Percentiles rank a stretch among this genome's conserved stretches.
Evolutionary conservation across 306 rosid species (phyloP).

Genomic region (Purshia tridentata): DNA sequence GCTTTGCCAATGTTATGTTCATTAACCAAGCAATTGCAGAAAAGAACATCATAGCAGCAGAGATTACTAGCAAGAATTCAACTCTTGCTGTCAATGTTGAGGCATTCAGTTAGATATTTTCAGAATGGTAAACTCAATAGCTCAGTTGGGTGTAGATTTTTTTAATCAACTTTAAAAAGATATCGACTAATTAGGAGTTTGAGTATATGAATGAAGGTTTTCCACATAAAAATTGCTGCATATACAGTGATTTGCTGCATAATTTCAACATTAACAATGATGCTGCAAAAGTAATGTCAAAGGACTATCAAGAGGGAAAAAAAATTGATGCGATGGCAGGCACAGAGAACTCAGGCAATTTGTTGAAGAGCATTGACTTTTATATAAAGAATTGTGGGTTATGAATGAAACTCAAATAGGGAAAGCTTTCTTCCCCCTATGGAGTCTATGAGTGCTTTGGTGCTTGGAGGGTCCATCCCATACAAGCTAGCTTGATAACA

Average conservation of each 20-base stretch:
- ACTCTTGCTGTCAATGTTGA: background rate
- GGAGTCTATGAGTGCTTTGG: background rate
- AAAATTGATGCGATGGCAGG: background rate
- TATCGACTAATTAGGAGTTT: too few species aligned
- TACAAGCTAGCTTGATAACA: constrained; percentile 1
- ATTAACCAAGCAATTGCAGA: background rate
- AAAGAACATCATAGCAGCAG: background rate
- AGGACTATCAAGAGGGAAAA: background rate
- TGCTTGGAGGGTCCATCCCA: constrained; percentile 27
- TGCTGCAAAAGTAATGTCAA: background rate
- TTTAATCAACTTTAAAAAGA: constrained; percentile 3
- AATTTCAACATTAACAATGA: background rate
- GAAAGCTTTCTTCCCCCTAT: background rate
- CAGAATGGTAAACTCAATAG: background rate
- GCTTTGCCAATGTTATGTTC: background rate
- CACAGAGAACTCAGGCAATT: background rate
- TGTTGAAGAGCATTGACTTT: constrained; percentile 9
- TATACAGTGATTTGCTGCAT: background rate
- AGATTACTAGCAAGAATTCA: background rate
- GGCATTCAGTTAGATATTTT: constrained; percentile 2
- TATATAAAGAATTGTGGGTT: background rate
- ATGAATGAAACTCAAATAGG: background rate
- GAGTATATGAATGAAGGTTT: background rate
- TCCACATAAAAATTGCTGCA: background rate
- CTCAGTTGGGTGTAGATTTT: background rate